These are phyloP conservation scores for Tricholoma saponaceum DNA, from an alignment of 768 basidiomycete genomes.

Conservation along the genomic window DNA sequence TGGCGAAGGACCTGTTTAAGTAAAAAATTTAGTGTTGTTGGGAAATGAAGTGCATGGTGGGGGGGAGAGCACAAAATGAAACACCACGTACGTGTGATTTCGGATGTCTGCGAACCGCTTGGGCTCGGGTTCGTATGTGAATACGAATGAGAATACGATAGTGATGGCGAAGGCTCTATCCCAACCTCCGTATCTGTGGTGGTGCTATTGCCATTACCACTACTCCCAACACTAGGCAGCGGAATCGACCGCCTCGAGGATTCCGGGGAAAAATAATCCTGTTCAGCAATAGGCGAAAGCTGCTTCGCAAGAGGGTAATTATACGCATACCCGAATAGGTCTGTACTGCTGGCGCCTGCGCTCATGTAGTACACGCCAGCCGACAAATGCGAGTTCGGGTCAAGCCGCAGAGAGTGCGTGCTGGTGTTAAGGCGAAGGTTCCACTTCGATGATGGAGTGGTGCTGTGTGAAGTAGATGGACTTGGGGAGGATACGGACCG, in stretches of 20 bases:
- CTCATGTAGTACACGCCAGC: not conserved
- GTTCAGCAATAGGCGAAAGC: constrained; percentile 65
- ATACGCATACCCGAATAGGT: constrained; percentile 32
- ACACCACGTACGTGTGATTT: constrained; percentile 33
- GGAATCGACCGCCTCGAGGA: constrained; percentile 29
- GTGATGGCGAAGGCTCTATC: not conserved
- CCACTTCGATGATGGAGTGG: constrained; percentile 22
- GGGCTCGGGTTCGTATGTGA: constrained; percentile 24
- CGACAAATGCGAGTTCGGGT: constrained; percentile 7
- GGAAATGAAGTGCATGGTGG: no score
- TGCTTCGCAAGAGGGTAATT: constrained; percentile 41
- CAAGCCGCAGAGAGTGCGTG: constrained; percentile 39
- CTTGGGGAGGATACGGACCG: constrained; percentile 24
- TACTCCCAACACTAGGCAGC: constrained; percentile 19
- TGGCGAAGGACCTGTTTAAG: constrained; percentile 42
- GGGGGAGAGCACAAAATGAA: constrained; percentile 4
- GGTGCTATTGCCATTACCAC: not conserved
- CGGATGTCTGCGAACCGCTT: constrained; percentile 34
- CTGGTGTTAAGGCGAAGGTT: constrained; percentile 33
- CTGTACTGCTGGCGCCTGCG: constrained; percentile 18
- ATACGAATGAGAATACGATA: constrained; percentile 13
- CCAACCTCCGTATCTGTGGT: not conserved
- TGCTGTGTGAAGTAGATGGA: constrained; percentile 20
- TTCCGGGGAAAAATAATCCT: constrained; percentile 56
- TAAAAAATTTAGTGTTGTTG: not conserved